Evolutionary conservation across 2,329 filamentous ascomycete species (phyloP), one percentile per base, ranked within the genome.

Genomic region (Fusarium sp.): DNA sequence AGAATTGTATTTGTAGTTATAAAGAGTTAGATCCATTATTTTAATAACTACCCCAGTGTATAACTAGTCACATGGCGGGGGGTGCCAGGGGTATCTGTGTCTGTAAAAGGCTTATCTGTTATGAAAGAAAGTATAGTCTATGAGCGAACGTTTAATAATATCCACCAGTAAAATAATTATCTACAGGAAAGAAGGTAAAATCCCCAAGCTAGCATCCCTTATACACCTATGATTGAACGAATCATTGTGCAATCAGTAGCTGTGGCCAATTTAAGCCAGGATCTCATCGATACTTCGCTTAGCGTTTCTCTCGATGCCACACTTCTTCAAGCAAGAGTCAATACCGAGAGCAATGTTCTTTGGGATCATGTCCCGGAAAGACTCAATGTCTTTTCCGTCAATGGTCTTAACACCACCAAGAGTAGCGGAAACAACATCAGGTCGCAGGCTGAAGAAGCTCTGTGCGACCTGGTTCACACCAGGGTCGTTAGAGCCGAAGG

Each of bases 271-370:
- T 34, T 12, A 34, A 17, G 7, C 17, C 34, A 36, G 15, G 14
- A 34, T 10, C 34, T 36, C 17, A 9, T 36, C 34, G 7, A 36
- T 36, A 2, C 34, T 36, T n/a, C 34, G 17, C 34, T 36, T 36
- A n/a, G 34, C 34, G 8, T 36, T 77, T 20, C 79, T 76, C 62
- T 75, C 64, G 45, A 83, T 79, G 26, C 76, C 76, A 68, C 85
- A 87, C 74, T 79, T 83, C 55, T 77, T 75, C 62, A 86, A 67
- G 71, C 85, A 88, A 19, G 76, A 71, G 56, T 86, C 82, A 26
- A 87, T 81, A 55, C 83, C 84, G 26, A 81, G 74, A 4, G 85
- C 85, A 51, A 87, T 77, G 60, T 83, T 85, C 8, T 74, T 77
- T 1, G 85, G 85, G 51, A 83, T 82, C 32, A 72, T 57, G 1